Evolutionary conservation across 768 basidiomycete species (phyloP), one percentile per base, ranked within the genome.

Genomic region (Lepiota subincarnata): DNA sequence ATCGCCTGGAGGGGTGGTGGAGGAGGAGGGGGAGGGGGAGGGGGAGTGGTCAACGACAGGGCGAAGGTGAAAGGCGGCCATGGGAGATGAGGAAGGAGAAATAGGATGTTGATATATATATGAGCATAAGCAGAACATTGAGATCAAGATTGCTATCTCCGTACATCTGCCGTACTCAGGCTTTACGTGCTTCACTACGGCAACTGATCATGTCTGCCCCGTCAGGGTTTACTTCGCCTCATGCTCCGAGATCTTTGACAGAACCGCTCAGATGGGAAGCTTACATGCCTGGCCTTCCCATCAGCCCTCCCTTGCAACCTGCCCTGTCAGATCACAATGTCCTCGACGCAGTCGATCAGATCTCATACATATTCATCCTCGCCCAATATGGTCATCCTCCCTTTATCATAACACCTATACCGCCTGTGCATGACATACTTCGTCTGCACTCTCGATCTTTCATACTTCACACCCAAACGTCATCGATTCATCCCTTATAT

Each of bases 1-100:
- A 35, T 73, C 75, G 26, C 67, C 70, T 18, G 74, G 71, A 3
- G 53, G 46, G 12, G 82, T 76, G 24, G 75, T 71, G 10, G 76
- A 71, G 50, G 76, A 73, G 1, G 73, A 63, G 38, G 78, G 78
- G 24, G 84, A 77, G 7, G 84, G 80, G 12, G 82, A 75, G 31
- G 81, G 80, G 45, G 77, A 75, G 4, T 76, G 70, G 41, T 57
- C 62, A 50, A 75, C 70, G 55, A 84, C 78, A 34, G 83, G 84
- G 51, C 83, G 81, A 39, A 84, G 79, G 61, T 78, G 78, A 69
- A 76, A 83, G 44, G 67, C 37, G 53, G 72, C 58, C 60, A 69
- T 64, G 62, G 46, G 57, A 53, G 58, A 63, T 51, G 60, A 59
- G 55, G 53, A 49, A 60, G 48, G 55, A 28, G 52, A 18, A 24